A percentile compares a stretch with the other conserved stretches of the same genome.
These are phyloP conservation scores for Apiospora saccharicola DNA, from an alignment of 2,329 filamentous ascomycete species.

Conservation along the genomic window DNA sequence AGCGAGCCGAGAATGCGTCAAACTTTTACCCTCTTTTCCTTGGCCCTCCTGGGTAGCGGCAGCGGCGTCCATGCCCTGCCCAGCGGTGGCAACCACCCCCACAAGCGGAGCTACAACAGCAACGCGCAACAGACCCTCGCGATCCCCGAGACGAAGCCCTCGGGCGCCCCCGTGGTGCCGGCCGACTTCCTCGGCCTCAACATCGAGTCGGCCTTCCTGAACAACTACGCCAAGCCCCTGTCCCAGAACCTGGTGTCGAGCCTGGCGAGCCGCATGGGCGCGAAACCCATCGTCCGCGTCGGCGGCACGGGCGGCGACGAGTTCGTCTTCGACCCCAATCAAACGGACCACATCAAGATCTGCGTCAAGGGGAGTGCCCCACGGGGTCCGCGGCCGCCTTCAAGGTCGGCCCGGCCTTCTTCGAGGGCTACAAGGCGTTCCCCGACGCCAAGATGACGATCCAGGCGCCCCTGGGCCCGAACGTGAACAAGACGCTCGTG, in stretches of 20 bases:
- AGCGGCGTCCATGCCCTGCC: slow-evolving; percentile 40
- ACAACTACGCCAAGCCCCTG: slow-evolving; percentile 27
- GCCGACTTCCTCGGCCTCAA: slow-evolving; percentile 27
- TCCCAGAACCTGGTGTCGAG: slow-evolving; percentile 26
- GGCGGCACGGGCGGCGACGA: slow-evolving; percentile 30
- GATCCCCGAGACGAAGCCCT: slow-evolving; percentile 21
- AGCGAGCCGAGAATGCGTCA: neutral
- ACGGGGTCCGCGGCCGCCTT: slow-evolving; percentile 22
- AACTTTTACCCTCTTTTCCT: neutral
- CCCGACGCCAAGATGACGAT: slow-evolving; percentile 25
- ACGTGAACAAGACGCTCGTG: slow-evolving; percentile 24
- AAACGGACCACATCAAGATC: slow-evolving; percentile 19
- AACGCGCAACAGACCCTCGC: slow-evolving; percentile 10
- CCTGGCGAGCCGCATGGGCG: slow-evolving; percentile 24
- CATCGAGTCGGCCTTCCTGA: slow-evolving; percentile 28
- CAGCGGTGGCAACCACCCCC: slow-evolving; percentile 48
- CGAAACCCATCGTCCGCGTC: slow-evolving; percentile 24
- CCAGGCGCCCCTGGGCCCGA: slow-evolving; percentile 24
- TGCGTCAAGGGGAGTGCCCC: slow-evolving; percentile 26
- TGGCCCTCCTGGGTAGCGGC: slow-evolving; percentile 4
- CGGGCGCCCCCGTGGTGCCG: slow-evolving; percentile 21
- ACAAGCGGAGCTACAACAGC: neutral
- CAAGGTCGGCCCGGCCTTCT: slow-evolving; percentile 25
- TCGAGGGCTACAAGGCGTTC: slow-evolving; percentile 26
- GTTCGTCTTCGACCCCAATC: slow-evolving; percentile 25